phyloP scores from a whole-genome alignment of 345 rosid genomes.

The Toxicodendron radicans region DNA sequence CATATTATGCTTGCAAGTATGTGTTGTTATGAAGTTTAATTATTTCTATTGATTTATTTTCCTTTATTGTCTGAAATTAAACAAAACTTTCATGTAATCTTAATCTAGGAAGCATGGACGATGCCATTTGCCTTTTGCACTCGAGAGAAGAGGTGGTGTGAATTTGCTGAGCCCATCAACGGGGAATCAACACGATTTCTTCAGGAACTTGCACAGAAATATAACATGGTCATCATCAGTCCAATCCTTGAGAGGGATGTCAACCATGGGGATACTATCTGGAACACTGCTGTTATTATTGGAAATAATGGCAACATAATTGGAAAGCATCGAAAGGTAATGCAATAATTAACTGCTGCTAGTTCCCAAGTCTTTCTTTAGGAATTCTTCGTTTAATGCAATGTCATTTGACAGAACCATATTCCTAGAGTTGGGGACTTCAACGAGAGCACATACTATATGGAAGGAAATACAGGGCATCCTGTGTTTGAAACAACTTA shows the following conservation, averaged over 20 bases:
- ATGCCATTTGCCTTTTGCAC: constrained; percentile 99
- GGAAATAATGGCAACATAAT: constrained; percentile 86
- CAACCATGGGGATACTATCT: constrained; percentile 83
- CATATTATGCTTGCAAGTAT: constrained; percentile 85
- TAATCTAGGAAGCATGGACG: constrained; percentile 84
- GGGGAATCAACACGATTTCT: constrained; percentile 87
- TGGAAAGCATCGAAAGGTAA: constrained; percentile 95
- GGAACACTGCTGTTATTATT: constrained; percentile 91
- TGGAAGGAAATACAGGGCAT: constrained; percentile 98
- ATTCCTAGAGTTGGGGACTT: constrained; percentile 97
- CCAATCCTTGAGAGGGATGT: constrained; percentile 93
- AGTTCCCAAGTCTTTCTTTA: constrained; percentile 4
- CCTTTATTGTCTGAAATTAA: neutral
- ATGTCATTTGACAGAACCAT: constrained; percentile 69
- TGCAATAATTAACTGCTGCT: neutral
- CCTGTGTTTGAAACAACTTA: constrained; percentile 91
- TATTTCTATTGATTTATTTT: neutral
- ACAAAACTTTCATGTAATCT: neutral
- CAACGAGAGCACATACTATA: constrained; percentile 96
- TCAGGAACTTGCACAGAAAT: constrained; percentile 68
- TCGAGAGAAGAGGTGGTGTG: constrained; percentile 95
- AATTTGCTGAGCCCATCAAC: constrained; percentile 87
- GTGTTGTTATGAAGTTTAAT: neutral
- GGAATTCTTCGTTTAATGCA: constrained; percentile 11
- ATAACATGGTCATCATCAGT: constrained; percentile 86